Base-by-base conservation (phyloP, 495 filamentous ascomycete species). In the Evernia prunastri region DNA sequence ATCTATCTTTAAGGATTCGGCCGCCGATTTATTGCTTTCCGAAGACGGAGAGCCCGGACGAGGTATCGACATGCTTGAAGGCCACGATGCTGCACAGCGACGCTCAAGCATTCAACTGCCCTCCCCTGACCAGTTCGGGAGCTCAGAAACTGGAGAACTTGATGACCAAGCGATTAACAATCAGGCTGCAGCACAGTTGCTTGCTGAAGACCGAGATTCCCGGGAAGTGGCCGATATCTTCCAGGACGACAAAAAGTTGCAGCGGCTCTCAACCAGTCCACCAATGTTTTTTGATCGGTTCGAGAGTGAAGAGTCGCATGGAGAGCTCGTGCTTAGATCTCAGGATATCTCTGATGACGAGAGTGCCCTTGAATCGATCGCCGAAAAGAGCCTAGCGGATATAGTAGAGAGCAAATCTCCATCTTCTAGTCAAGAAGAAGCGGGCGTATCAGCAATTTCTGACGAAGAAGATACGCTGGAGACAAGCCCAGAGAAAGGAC, bases 1-100 rank as follows among this genome's bases (percentile, higher is more conserved):
- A 29, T 58, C 23, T n/a, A 39, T 25, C n/a, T 58, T 40, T 12
- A 40, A 40, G n/a, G 56, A 64, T 8, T 53, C 56, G 13, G 42
- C 56, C 9, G 13, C 35, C 20, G 40, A 59, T 10, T 42, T 49
- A 5, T 36, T 59, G 12, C 6, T 51, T 39, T 29, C 25, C 8
- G 40, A 42, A 4, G 27, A 25, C 23, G 6, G 23, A 35, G 53
- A 43, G 8, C 47, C 61, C 12, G 53, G 29, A 8, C 27, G 27
- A 25, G 39, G 6, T 27, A 25, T 27, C 42, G 36, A 23, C n/a
- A 11, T 37, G 29, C 20, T 37, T 27, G 31, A 23, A n/a, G 43
- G 17, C 10, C 33, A 61, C 5, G 29, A 40, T 63, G 51, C 37
- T 17, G 51, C 42, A 37, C 37, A 47, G 11, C 51, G 17, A 13